Evolutionary conservation across 768 basidiomycete species (phyloP), one percentile per base, ranked within the genome.

Genomic region (Termitomyces sp.): DNA sequence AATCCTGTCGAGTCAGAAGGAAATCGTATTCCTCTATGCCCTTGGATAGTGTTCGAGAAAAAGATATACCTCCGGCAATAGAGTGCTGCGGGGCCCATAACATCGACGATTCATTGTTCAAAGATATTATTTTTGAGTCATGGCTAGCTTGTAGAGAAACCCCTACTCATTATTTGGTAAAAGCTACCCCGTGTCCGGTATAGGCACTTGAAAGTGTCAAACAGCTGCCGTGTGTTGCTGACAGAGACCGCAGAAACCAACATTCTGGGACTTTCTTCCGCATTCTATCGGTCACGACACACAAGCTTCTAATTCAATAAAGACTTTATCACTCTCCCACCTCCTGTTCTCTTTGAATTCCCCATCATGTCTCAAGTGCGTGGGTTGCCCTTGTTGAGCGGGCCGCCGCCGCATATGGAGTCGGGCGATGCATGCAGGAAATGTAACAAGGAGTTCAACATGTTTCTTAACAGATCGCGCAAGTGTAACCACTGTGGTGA

Each of bases 401-500:
- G 88, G 1, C 87, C 82, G 8, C 84, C 86, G 2, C 83, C 83
- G 0, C 60, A 72, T 5, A 65, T 65, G 31, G 71, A 74, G 10
- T 60, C 67, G 15, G 66, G 72, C 9, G 73, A 73, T 56, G 61
- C 72, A 32, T 91, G 89, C 63, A 81, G 88, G 70, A 91, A 85
- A 70, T 92, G 90, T 69, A 83, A 79, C 70, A 91, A 80, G 70
- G 89, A 91, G 68, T 91, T 91, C 70, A 86, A 81, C 66, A 70
- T 88, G 20, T 61, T 91, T 54, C 86, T 92, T 67, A 76, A 83
- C 59, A 77, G 90, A 56, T 79, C 84, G 51, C 82, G 83, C 65
- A 82, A 74, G 63, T 92, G 90, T 71, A 84, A 88, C 70, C 90
- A 92, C 67, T 92, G 90, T 69, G 89, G 90, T 89, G 69, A 66